phyloP scores from a whole-genome alignment of 2,329 filamentous ascomycete species.

The Aspergillus alliaceus region DNA sequence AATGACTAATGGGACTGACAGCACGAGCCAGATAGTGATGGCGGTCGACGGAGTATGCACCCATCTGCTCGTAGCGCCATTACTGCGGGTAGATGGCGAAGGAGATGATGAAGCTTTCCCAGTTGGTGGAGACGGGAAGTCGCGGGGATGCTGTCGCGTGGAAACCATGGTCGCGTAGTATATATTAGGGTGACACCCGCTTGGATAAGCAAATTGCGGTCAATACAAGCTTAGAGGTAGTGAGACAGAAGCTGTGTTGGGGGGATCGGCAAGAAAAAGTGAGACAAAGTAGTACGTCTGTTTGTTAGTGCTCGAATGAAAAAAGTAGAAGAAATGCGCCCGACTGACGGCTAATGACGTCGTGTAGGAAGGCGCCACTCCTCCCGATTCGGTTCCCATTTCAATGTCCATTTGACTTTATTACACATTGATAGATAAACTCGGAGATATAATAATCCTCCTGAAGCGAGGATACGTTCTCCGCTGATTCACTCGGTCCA shows the following conservation, averaged over 20 bases:
- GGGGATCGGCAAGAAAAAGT: background rate
- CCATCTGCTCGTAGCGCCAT: constrained; percentile 40
- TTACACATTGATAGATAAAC: too few relatives aligned
- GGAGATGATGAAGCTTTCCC: constrained; percentile 26
- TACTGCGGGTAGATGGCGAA: constrained; percentile 19
- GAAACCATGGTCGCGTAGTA: constrained; percentile 51
- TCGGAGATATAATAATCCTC: too few relatives aligned
- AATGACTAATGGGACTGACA: constrained; percentile 74
- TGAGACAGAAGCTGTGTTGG: background rate
- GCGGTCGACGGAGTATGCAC: constrained; percentile 61
- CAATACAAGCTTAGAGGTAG: background rate
- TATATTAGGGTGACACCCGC: background rate
- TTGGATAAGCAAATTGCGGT: background rate
- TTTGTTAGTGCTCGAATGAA: background rate
- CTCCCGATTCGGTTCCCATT: background rate
- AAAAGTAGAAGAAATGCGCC: background rate
- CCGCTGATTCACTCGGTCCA: background rate
- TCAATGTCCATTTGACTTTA: background rate
- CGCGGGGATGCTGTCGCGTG: constrained; percentile 55
- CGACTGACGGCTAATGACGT: constrained; percentile 13
- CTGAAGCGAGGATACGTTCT: background rate
- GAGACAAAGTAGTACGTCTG: background rate
- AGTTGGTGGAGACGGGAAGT: constrained; percentile 44
- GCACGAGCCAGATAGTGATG: constrained; percentile 67
- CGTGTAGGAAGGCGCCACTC: constrained; percentile 1